These are phyloP conservation scores for Lepraria neglecta DNA, from an alignment of 495 filamentous ascomycete genomes.

Conservation along the genomic window DNA sequence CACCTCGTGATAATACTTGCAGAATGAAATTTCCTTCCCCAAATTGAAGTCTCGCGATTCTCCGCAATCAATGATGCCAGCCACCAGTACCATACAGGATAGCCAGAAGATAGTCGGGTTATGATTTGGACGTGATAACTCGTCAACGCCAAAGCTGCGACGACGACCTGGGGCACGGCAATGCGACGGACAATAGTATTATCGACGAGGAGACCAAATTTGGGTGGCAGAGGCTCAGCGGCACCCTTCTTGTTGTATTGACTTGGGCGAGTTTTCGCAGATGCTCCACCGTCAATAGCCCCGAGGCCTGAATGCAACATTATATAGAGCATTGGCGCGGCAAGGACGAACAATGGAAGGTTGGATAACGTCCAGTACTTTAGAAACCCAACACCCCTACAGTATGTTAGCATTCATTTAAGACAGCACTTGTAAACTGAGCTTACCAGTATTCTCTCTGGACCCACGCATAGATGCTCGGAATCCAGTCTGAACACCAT, in stretches of 20 bases:
- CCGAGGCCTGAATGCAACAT: slow-evolving; percentile 55
- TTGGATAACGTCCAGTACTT: slow-evolving; percentile 87
- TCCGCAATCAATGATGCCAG: slow-evolving; percentile 44
- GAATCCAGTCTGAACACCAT: slow-evolving; percentile 67
- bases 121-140: slow-evolving; percentile 92
- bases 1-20: slow-evolving; percentile 45
- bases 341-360: slow-evolving; percentile 79
- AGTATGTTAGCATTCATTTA: slow-evolving; percentile 19
- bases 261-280: background rate
- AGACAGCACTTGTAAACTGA: background rate
- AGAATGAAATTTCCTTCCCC: slow-evolving; percentile 31
- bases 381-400: slow-evolving; percentile 79
- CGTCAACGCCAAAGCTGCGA: slow-evolving; percentile 65
- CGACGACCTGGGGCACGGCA: slow-evolving; percentile 63
- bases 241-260: background rate
- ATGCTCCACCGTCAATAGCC: slow-evolving; percentile 29
- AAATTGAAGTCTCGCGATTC: slow-evolving; percentile 22
- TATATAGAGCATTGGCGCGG: slow-evolving; percentile 68
- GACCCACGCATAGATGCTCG: slow-evolving; percentile 88
- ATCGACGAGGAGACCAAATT: background rate
- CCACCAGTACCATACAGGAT: slow-evolving; percentile 87
- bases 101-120: slow-evolving; percentile 79
- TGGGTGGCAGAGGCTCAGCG: background rate
- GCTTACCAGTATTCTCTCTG: slow-evolving; percentile 83
- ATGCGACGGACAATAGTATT: slow-evolving; percentile 46